Percentiles rank a stretch among this genome's conserved stretches.
Evolutionary conservation across 169 alveolate genomes (phyloP).

Genomic region (Plasmodium blacklocki): DNA sequence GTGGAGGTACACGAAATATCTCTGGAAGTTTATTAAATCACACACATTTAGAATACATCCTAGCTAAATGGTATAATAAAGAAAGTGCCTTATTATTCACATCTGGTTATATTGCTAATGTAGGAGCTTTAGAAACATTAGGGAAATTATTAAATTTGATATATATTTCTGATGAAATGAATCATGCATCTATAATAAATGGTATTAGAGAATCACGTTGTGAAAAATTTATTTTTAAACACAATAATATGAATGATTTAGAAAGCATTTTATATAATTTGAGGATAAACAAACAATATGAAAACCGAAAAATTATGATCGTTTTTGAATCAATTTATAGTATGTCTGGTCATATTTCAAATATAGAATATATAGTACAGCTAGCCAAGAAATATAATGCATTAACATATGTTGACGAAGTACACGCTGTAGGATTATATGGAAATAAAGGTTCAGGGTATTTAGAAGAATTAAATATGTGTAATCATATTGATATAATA

Average conservation of each 20-base stretch:
- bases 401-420: conserved; percentile 90
- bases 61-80: conserved; percentile 88
- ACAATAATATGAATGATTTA: conserved; percentile 86
- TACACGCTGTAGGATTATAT: conserved; percentile 93
- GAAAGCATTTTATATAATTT: conserved; percentile 78
- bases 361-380: conserved; percentile 82
- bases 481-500: conserved; percentile 84
- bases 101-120: conserved; percentile 91
- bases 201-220: conserved; percentile 89
- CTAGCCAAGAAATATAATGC: conserved; percentile 89
- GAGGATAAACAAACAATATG: conserved; percentile 72
- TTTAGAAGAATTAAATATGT: conserved; percentile 83
- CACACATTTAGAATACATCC: conserved; percentile 86
- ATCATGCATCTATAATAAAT: conserved; percentile 92
- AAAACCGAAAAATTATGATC: conserved; percentile 84
- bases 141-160: conserved; percentile 85
- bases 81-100: conserved; percentile 88
- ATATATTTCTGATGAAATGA: conserved; percentile 89
- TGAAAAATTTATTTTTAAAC: conserved; percentile 81
- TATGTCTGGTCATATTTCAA: conserved; percentile 90
- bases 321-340: conserved; percentile 91
- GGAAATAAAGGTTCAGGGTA: conserved; percentile 92
- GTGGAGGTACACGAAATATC: conserved; percentile 94
- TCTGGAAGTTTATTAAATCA: conserved; percentile 89
- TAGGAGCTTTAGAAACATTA: conserved; percentile 88